phyloP scores from a whole-genome alignment of 2,329 filamentous ascomycete species.

The Venturia oleaginea region DNA sequence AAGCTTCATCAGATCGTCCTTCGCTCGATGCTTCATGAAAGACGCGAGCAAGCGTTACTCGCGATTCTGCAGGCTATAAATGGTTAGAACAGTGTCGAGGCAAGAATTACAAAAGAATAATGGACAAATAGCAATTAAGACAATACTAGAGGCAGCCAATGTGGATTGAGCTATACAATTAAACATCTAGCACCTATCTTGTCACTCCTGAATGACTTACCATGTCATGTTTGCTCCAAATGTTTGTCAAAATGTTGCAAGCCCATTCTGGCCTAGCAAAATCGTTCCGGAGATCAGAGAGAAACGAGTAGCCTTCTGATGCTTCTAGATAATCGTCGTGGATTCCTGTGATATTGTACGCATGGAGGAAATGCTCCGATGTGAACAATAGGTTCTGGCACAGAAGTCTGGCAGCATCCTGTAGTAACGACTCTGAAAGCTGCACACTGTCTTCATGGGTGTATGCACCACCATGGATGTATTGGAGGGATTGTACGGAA shows the following conservation, averaged over 20 bases:
- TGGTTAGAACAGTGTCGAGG: not conserved
- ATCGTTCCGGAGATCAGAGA: not conserved
- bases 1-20: not conserved
- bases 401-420: not conserved
- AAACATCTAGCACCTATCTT: not conserved
- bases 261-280: not conserved
- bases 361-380: not conserved
- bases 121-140: not conserved
- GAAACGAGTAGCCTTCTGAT: conserved; percentile 1
- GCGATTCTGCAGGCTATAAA: not conserved
- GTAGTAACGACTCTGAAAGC: not conserved
- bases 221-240: not conserved
- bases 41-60: not conserved
- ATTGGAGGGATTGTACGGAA: not conserved
- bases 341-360: not conserved
- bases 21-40: not conserved
- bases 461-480: conserved; percentile 3
- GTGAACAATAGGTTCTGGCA: conserved; percentile 1
- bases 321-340: not conserved
- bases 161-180: no score
- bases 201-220: not conserved
- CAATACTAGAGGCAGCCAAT: not conserved
- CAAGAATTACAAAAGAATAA: not conserved
- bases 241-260: not conserved
- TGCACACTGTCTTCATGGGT: conserved; percentile 3